A percentile compares a stretch with the other conserved stretches of the same genome.
phyloP scores from a whole-genome alignment of 352 stramenopile species.

The Aphanomyces astaci region DNA sequence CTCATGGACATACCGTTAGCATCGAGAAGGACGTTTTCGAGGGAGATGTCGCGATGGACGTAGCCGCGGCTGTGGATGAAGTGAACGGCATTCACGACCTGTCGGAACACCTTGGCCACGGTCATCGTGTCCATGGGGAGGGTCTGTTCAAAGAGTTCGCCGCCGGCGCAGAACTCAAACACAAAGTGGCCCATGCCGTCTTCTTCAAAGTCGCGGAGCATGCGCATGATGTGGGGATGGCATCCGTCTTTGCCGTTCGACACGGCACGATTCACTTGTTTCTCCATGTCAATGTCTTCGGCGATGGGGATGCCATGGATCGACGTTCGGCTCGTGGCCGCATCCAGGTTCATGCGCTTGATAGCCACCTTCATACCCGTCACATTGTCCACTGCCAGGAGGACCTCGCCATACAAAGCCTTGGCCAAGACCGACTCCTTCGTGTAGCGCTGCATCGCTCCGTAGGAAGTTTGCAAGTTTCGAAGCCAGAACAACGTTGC shows the following conservation, averaged over 20 bases:
- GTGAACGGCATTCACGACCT: conserved; percentile 11
- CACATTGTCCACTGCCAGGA: conserved; percentile 6
- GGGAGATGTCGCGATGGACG: conserved; percentile 81
- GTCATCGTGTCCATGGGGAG: not conserved
- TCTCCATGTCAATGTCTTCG: conserved; percentile 19
- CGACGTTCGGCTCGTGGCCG: conserved; percentile 7
- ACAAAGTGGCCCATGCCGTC: conserved; percentile 24
- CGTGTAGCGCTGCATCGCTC: conserved; percentile 8
- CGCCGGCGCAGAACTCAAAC: conserved; percentile 25
- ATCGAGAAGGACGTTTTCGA: conserved; percentile 81
- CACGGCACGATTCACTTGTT: conserved; percentile 9
- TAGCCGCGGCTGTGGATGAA: conserved; percentile 80
- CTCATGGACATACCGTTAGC: conserved; percentile 38
- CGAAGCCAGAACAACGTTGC: not conserved
- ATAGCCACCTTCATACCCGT: conserved; percentile 13
- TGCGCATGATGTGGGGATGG: conserved; percentile 18
- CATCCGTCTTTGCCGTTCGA: not conserved
- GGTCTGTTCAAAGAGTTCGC: conserved; percentile 25
- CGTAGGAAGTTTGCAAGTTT: not conserved
- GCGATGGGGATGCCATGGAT: conserved; percentile 18
- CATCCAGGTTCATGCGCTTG: conserved; percentile 21
- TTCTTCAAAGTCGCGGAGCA: conserved; percentile 25
- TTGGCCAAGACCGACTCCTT: conserved; percentile 11
- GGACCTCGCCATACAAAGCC: conserved; percentile 23
- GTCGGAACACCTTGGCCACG: conserved; percentile 3